phyloP scores from a whole-genome alignment of 2,329 filamentous ascomycete genomes.

The Colletotrichum neosansevieriae region DNA sequence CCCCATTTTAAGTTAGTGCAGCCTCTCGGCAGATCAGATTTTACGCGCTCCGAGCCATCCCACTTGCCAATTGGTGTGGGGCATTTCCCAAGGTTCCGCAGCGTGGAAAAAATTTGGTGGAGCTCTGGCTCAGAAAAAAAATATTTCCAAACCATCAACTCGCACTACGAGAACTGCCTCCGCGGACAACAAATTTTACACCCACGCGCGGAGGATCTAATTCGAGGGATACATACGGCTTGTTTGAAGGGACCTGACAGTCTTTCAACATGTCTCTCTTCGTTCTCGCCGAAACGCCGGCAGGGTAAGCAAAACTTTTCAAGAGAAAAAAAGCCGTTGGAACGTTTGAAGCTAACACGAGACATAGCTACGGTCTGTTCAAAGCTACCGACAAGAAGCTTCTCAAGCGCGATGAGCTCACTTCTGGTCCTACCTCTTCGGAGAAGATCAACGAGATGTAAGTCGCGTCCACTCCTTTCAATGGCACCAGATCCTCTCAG shows the following conservation, averaged over 20 bases:
- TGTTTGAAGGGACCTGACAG: slow-evolving; percentile 41
- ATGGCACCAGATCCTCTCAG: slow-evolving; percentile 24
- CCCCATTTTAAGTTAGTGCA: background rate
- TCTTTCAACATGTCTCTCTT: slow-evolving; percentile 81
- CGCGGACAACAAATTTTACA: slow-evolving; percentile 52
- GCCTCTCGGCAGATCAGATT: slow-evolving; percentile 31
- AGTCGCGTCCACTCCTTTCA: slow-evolving; percentile 52
- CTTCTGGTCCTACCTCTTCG: slow-evolving; percentile 79
- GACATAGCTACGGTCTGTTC: slow-evolving; percentile 89
- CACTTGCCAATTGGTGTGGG: slow-evolving; percentile 41
- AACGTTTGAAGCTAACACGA: slow-evolving; percentile 21
- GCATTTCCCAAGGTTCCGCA: slow-evolving; percentile 34
- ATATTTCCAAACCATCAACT: slow-evolving; percentile 52
- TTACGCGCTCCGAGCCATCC: slow-evolving; percentile 38
- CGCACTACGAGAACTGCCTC: slow-evolving; percentile 46
- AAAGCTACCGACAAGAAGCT: slow-evolving; percentile 99
- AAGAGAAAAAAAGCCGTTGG: background rate
- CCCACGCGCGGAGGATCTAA: slow-evolving; percentile 50
- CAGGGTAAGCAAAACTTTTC: slow-evolving; percentile 66
- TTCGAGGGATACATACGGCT: slow-evolving; percentile 37
- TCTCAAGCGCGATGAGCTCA: slow-evolving; percentile 86
- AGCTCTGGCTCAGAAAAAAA: slow-evolving; percentile 53
- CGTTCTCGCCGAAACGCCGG: slow-evolving; percentile 93
- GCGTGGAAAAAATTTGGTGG: slow-evolving; percentile 56
- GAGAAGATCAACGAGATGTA: slow-evolving; percentile 90